These are phyloP conservation scores for Macrolepiota fuliginosa DNA, from an alignment of 768 basidiomycete genomes.

Conservation along the genomic window DNA sequence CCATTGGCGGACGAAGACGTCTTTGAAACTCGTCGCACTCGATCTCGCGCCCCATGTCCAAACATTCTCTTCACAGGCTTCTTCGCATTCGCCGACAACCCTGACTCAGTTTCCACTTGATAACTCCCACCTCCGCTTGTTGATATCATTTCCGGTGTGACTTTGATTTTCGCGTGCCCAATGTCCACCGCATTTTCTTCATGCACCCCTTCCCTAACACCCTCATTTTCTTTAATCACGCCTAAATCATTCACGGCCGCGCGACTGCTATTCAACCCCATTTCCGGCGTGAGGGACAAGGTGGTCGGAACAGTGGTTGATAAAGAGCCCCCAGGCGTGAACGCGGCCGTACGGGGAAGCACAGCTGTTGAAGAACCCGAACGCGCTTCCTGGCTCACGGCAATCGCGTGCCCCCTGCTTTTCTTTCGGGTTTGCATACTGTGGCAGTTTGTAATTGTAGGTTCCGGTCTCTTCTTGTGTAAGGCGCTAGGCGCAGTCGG, in stretches of 20 bases:
- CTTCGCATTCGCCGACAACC: conserved; percentile 6
- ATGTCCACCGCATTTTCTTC: background rate
- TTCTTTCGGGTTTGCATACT: conserved; percentile 12
- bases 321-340: background rate
- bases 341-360: background rate
- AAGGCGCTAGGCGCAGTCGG: conserved; percentile 3
- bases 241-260: background rate
- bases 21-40: conserved; percentile 1
- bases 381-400: background rate
- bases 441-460: conserved; percentile 9
- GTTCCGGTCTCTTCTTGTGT: conserved; percentile 11
- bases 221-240: conserved; percentile 5
- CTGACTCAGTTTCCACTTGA: background rate
- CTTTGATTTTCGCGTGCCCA: background rate
- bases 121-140: background rate
- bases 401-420: conserved; percentile 1
- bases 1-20: conserved; percentile 5
- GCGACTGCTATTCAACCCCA: background rate
- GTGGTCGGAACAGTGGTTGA: background rate
- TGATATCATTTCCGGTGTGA: conserved; percentile 1
- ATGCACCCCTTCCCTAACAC: conserved; percentile 6
- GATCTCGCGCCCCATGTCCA: conserved; percentile 8
- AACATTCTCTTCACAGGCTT: conserved; percentile 8
- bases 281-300: background rate
- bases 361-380: background rate